phyloP scores from a whole-genome alignment of 2,329 filamentous ascomycete species.

The Tolypocladium tropicale region DNA sequence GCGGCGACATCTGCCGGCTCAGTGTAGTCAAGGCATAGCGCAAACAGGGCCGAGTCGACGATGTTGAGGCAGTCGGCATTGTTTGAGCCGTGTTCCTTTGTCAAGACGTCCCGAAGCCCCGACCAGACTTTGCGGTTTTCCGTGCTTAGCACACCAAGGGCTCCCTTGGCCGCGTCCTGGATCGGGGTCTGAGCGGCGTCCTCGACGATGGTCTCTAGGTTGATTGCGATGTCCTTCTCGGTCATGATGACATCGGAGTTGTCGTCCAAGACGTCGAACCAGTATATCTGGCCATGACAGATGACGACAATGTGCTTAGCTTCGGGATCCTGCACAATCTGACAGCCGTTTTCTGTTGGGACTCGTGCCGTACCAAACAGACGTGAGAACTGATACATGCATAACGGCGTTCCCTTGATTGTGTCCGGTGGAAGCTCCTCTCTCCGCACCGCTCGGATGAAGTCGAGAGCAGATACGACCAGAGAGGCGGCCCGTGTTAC shows the following conservation, averaged over 20 bases:
- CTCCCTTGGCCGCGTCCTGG: constrained; percentile 89
- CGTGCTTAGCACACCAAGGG: constrained; percentile 85
- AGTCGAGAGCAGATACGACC: constrained; percentile 80
- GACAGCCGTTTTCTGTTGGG: constrained; percentile 86
- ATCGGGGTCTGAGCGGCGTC: constrained; percentile 85
- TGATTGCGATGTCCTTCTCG: constrained; percentile 84
- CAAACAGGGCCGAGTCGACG: constrained; percentile 86
- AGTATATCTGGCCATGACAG: constrained; percentile 94
- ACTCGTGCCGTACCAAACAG: constrained; percentile 92
- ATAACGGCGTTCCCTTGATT: constrained; percentile 71
- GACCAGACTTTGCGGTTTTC: constrained; percentile 98
- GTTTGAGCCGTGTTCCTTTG: constrained; percentile 76
- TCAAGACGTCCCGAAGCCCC: constrained; percentile 76
- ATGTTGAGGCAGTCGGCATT: constrained; percentile 95
- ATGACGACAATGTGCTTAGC: constrained; percentile 90
- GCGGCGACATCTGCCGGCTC: constrained; percentile 72
- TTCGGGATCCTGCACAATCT: constrained; percentile 89
- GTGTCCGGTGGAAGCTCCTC: constrained; percentile 89
- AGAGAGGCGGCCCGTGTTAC: constrained; percentile 89
- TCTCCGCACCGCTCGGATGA: constrained; percentile 83
- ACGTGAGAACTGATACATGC: constrained; percentile 97
- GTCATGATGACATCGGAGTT: constrained; percentile 96
- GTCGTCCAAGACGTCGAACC: constrained; percentile 94
- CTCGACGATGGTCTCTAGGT: constrained; percentile 83
- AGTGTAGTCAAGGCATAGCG: constrained; percentile 86